Evolutionary conservation across 2,329 filamentous ascomycete genomes (phyloP).

Genomic region (Gaeumannomyces tritici): DNA sequence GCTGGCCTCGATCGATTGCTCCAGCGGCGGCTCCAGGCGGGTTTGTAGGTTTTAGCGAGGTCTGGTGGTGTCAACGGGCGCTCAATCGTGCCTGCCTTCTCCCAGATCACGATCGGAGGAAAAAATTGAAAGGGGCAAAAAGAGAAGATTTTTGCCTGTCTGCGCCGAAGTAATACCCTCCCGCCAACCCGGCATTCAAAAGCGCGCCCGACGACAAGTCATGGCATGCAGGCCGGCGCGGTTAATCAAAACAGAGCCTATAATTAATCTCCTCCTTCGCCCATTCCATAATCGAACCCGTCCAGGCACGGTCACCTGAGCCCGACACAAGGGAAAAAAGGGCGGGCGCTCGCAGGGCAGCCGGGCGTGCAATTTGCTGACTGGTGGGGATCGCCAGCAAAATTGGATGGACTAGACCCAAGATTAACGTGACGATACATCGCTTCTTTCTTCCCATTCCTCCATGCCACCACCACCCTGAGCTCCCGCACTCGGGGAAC

Average conservation of each 20-base stretch:
- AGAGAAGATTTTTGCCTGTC: not conserved
- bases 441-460: not conserved
- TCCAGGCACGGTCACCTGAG: not conserved
- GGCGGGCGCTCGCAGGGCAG: too few relatives aligned
- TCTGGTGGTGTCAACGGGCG: not conserved
- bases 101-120: too few relatives aligned
- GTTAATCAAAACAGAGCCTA: not conserved
- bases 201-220: not conserved
- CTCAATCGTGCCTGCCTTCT: too few relatives aligned
- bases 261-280: not conserved
- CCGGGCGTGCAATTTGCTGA: not conserved
- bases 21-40: not conserved
- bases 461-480: too few relatives aligned
- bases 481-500: not conserved
- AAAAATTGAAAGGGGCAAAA: not conserved
- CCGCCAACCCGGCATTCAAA: too few relatives aligned
- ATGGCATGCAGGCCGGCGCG: not conserved
- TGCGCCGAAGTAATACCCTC: not conserved
- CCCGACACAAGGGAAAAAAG: not conserved
- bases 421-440: not conserved
- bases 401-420: not conserved
- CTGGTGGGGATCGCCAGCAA: not conserved
- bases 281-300: not conserved
- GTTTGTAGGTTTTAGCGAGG: too few relatives aligned
- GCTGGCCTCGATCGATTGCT: too few relatives aligned